These are phyloP conservation scores for Litsea cubeba DNA, from an alignment of 164 flowering plant genomes.

Conservation along the genomic window DNA sequence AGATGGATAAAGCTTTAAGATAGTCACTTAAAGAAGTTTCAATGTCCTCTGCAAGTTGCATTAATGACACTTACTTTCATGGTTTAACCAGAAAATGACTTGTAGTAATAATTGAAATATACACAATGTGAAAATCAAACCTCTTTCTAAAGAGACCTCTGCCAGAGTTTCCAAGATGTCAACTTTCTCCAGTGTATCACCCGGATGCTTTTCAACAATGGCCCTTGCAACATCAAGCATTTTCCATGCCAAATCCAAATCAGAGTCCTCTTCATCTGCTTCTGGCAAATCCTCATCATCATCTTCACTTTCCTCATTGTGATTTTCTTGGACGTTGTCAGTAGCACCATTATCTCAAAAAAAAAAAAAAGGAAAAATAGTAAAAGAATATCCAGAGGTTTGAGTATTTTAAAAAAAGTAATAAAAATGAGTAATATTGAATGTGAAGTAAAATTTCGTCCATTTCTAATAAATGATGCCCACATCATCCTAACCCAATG, in stretches of 20 bases:
- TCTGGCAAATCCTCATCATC: slow-evolving; percentile 53
- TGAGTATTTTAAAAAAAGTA: too few relatives aligned
- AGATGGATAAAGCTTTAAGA: slow-evolving; percentile 63
- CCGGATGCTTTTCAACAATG: slow-evolving; percentile 68
- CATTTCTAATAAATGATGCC: too few relatives aligned
- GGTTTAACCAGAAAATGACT: not conserved
- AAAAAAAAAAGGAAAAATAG: not conserved
- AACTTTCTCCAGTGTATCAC: slow-evolving; percentile 81
- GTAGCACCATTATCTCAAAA: slow-evolving; percentile 16
- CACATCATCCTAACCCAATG: too few relatives aligned
- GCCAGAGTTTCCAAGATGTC: slow-evolving; percentile 85
- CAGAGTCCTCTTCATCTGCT: slow-evolving; percentile 92
- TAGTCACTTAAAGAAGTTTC: slow-evolving; percentile 92
- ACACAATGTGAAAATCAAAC: slow-evolving; percentile 24
- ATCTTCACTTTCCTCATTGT: slow-evolving; percentile 50
- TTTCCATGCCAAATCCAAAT: slow-evolving; percentile 96
- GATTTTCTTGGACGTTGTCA: slow-evolving; percentile 44
- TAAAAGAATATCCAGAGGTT: not conserved
- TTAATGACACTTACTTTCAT: not conserved
- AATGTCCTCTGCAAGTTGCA: slow-evolving; percentile 68
- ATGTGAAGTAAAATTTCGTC: too few relatives aligned
- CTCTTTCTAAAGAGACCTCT: slow-evolving; percentile 95
- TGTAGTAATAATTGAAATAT: not conserved
- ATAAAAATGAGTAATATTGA: too few relatives aligned
- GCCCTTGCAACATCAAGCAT: slow-evolving; percentile 95